Evolutionary conservation across 1,284 basidiomycete species (phyloP), one percentile per base, ranked within the genome.

Genomic region (Trichosporon sp.): DNA sequence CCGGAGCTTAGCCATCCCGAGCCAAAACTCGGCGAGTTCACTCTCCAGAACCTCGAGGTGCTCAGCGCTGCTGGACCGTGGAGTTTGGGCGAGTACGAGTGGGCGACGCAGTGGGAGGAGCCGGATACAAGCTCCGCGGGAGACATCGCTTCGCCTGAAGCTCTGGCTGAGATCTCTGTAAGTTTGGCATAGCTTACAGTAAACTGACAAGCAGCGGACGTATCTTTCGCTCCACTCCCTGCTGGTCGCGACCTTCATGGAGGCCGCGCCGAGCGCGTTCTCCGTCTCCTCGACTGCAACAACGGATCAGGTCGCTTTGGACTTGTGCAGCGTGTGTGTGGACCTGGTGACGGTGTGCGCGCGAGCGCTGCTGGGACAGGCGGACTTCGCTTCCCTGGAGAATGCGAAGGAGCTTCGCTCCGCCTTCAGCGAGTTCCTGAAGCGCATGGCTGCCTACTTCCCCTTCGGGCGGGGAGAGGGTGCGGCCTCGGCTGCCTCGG

Each of bases 181-280:
- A 66, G 66, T 64, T 13, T 3, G 8, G 5, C 9, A 13, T 9
- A 11, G 15, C 25, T 34, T 63, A 53, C 69, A 15, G n/a, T n/a
- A n/a, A n/a, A 21, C 70, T 72, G 60, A 72, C 63, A 21, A 38
- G 6, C 70, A 78, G 78, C 66, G 74, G 21, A 71, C 81, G 9
- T 83, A 83, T 62, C 82, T 85, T 44, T 87, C 89, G 7, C 82
- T 97, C 18, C 88, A 93, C 75, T 86, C 92, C 0, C 90, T 89
- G 2, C 84, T 97, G 5, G 84, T 92, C 1, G 89, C 92, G 6
- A 90, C 91, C 0, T 92, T 93, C 80, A 86, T 97, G 25, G 94
- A 97, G 80, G 88, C 88, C 71, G 92, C 92, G 1, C 92, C 95
- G 1, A 79, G 87, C 9, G 91, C 91, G 2, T 94, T 95, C 29